Conservation (phyloP, 2,329 filamentous ascomycete species). For the Nannizziopsis barbatae region DNA sequence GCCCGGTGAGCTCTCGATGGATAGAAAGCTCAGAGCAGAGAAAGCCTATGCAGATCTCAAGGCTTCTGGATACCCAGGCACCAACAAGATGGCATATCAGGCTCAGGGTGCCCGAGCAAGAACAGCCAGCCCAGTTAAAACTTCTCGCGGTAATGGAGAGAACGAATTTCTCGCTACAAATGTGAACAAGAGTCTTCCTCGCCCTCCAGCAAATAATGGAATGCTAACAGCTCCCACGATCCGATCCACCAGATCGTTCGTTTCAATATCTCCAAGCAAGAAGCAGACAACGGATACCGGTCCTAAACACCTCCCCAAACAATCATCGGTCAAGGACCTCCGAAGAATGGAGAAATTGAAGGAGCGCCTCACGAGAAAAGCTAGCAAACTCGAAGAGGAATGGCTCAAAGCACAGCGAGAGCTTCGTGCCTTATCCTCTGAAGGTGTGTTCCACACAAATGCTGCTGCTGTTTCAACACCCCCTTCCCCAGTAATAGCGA, state of each 20-base stretch:
- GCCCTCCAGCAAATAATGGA: slow-evolving; percentile 1
- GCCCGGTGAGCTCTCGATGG: slow-evolving; percentile 15
- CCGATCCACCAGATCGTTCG: slow-evolving; percentile 6
- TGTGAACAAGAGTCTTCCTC: slow-evolving; percentile 7
- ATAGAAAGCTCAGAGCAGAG: slow-evolving; percentile 22
- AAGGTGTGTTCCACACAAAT: neutral
- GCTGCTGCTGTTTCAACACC: neutral
- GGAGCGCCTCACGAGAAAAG: slow-evolving; percentile 47
- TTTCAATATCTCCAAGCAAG: slow-evolving; percentile 4
- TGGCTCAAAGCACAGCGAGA: slow-evolving; percentile 46
- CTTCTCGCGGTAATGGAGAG: neutral
- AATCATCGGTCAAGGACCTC: slow-evolving; percentile 32
- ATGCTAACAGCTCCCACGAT: slow-evolving; percentile 1
- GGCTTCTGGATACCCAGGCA: slow-evolving; percentile 39
- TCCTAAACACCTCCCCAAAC: slow-evolving; percentile 1
- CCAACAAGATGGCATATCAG: slow-evolving; percentile 12
- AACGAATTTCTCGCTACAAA: neutral
- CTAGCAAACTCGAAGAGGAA: slow-evolving; percentile 51
- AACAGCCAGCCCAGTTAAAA: neutral
- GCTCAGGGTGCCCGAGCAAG: neutral
- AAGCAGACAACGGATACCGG: neutral
- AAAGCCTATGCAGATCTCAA: slow-evolving; percentile 46
- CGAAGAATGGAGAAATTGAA: slow-evolving; percentile 19
- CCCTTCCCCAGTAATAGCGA: slow-evolving; percentile 18
- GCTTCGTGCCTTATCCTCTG: slow-evolving; percentile 23